Conservation (phyloP, 768 basidiomycete species). For the Pulveroboletus sp. region DNA sequence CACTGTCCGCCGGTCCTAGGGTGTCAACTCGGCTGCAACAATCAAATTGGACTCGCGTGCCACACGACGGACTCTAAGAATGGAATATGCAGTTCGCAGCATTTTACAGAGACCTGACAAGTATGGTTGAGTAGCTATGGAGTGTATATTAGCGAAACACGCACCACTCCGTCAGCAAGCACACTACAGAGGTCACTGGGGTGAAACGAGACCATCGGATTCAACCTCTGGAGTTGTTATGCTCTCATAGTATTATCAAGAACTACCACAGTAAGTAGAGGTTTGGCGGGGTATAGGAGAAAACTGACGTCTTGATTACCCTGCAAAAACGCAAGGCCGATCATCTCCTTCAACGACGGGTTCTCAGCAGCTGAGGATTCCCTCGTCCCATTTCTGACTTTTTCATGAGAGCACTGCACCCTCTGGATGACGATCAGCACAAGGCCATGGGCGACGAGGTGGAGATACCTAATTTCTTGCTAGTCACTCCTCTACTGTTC, state of each 20-base stretch:
- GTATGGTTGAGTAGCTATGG: not conserved
- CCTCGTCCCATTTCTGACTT: slow-evolving; percentile 98
- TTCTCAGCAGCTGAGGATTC: slow-evolving; percentile 83
- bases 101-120: slow-evolving; percentile 92
- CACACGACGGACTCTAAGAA: slow-evolving; percentile 64
- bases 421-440: slow-evolving; percentile 39
- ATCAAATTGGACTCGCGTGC: slow-evolving; percentile 84
- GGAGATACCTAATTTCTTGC: slow-evolving; percentile 65
- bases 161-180: slow-evolving; percentile 92
- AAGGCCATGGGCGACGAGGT: not conserved
- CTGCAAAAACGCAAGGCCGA: slow-evolving; percentile 90
- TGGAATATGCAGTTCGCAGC: slow-evolving; percentile 95
- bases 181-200: slow-evolving; percentile 97
- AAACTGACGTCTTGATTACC: slow-evolving; percentile 78
- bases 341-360: slow-evolving; percentile 76
- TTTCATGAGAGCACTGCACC: slow-evolving; percentile 71
- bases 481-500: slow-evolving; percentile 79
- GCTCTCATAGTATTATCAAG: slow-evolving; percentile 87
- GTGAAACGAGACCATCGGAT: slow-evolving; percentile 95
- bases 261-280: slow-evolving; percentile 40
- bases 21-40: slow-evolving; percentile 96
- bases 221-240: slow-evolving; percentile 93
- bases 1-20: slow-evolving; percentile 93
- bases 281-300: not conserved
- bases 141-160: slow-evolving; percentile 6